Base-by-base conservation (phyloP, 2,329 filamentous ascomycete species). In the Cladosporium sp. region DNA sequence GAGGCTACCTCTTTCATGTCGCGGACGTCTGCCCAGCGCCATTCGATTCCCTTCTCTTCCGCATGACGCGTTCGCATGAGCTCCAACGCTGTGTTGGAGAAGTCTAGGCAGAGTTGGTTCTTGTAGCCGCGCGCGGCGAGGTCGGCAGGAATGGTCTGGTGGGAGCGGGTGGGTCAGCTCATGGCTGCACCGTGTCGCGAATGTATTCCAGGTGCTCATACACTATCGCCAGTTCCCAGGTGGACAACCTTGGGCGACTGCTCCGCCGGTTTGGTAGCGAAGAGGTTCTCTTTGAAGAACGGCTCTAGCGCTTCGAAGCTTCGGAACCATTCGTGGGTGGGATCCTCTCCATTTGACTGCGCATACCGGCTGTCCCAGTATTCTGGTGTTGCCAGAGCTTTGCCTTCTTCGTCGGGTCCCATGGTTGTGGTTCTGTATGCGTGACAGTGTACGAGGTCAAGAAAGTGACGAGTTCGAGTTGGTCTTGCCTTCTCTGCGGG, bases 171-270 rank as follows among this genome's bases (percentile, higher is more conserved):
- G 47, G 21, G 52, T 55, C 52, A 55, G 52, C 28, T 55, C 52
- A 55, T 52, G 14, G 12, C 54, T 61, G 59, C n/a, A 6, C 24
- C 55, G 24, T 28, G 34, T 47, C 47, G 4, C 65, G 58, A 34
- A 3, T 18, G 10, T 7, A 18, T 34, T 11, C 14, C 6, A 18
- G 18, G 18, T 30, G n/a, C 4, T 68, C 69, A 51, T 72, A 86
- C 85, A 73, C 85, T 87, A 69, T 87, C 84, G 8, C 86, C 86
- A 10, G 81, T 86, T 0, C 85, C 86, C 4, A 88, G 76, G 73
- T 88, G 85, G 15, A 88, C 71, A n/a, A 88, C 81, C 12, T 74
- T 67, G 0, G 82, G 82, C 18, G 76, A 71, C n/a, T 74, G 71
- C 0, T 75, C 69, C 0, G 78, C 67, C 11, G 67, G 67, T 18